A percentile compares a stretch with the other conserved stretches of the same genome.
Conservation (phyloP, 1,139 yeast genomes). For the Sugiyamaella sp. region DNA sequence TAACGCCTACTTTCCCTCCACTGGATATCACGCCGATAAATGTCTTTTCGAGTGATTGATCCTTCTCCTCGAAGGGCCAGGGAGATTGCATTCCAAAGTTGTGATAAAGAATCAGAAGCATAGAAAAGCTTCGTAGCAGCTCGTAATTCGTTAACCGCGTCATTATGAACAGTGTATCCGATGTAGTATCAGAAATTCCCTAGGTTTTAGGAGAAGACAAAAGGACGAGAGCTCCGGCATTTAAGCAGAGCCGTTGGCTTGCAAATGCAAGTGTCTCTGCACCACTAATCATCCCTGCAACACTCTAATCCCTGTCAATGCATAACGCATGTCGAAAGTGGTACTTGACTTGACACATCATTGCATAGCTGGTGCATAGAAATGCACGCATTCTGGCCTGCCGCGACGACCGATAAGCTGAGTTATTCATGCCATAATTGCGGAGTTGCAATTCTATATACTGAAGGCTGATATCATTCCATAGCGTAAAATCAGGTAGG, state of each 20-base stretch:
- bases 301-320: background rate
- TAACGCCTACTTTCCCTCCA: constrained; percentile 17
- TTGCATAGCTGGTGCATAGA: background rate
- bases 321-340: background rate
- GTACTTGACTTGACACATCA: background rate
- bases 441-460: too few species aligned
- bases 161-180: too few species aligned
- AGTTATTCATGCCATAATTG: too few species aligned
- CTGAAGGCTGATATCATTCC: too few species aligned
- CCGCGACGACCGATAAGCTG: too few species aligned
- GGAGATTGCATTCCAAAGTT: constrained; percentile 18
- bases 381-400: background rate
- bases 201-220: too few species aligned
- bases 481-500: too few species aligned
- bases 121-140: constrained; percentile 20
- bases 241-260: background rate
- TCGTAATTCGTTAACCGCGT: constrained; percentile 22
- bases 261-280: background rate
- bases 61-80: constrained; percentile 17
- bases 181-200: too few species aligned
- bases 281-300: background rate
- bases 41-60: background rate
- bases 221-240: background rate
- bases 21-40: constrained; percentile 4
- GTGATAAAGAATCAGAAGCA: constrained; percentile 21